Conservation (phyloP, 345 rosid species). For the Eucalyptus erythrocorys region DNA sequence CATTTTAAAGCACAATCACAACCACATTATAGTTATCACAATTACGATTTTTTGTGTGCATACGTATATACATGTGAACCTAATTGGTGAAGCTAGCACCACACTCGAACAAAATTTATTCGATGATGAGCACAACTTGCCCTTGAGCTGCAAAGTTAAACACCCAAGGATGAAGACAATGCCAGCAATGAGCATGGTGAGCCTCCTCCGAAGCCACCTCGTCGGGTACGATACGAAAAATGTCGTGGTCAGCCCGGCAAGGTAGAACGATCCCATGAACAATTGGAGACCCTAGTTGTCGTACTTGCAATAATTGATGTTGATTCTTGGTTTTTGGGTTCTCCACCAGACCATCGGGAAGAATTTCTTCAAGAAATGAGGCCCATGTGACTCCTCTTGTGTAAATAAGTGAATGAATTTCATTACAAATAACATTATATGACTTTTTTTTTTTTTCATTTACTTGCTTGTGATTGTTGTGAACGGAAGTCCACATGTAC, state of each 20-base stretch:
- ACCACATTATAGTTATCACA: not conserved
- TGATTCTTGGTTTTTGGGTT: constrained; percentile 12
- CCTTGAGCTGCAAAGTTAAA: constrained; percentile 61
- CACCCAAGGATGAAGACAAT: constrained; percentile 53
- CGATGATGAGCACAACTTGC: constrained; percentile 75
- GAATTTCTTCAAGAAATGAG: constrained; percentile 62
- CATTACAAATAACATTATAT: not conserved
- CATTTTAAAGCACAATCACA: not conserved
- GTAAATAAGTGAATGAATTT: not conserved
- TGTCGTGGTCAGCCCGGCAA: constrained; percentile 71
- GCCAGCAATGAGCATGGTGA: constrained; percentile 81
- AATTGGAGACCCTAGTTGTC: constrained; percentile 75
- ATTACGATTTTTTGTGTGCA: not conserved
- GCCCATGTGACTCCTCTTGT: constrained; percentile 81
- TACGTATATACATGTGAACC: constrained; percentile 1
- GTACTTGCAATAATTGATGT: constrained; percentile 75
- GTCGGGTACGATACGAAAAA: constrained; percentile 84
- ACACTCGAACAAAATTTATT: constrained; percentile 48
- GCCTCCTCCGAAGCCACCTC: constrained; percentile 52
- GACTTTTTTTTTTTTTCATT: too few species aligned
- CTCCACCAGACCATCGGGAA: constrained; percentile 49
- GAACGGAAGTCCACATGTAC: not conserved
- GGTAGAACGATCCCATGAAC: constrained; percentile 78
- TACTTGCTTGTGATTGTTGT: not conserved
- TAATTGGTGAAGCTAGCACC: constrained; percentile 85